These are phyloP conservation scores for Spiraea crenata DNA, from an alignment of 331 rosid genomes.

Conservation along the genomic window DNA sequence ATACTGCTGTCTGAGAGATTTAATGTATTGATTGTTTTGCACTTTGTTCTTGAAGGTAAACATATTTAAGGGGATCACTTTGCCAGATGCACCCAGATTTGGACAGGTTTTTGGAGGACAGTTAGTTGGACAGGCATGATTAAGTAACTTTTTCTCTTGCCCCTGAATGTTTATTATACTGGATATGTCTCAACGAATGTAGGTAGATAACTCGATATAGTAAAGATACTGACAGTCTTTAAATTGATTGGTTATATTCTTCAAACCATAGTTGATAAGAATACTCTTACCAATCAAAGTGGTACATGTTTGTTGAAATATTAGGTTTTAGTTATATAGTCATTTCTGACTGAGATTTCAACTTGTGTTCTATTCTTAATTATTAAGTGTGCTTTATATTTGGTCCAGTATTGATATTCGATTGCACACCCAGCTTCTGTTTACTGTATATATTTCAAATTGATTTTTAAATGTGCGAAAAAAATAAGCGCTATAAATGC, in stretches of 20 bases:
- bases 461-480: too few relatives aligned
- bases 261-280: too few relatives aligned
- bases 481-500: neutral
- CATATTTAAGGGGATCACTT: conserved; percentile 76
- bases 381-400: neutral
- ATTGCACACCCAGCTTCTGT: neutral
- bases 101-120: conserved; percentile 98
- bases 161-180: neutral
- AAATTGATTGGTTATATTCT: neutral
- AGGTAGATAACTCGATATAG: neutral
- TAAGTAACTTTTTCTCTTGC: conserved; percentile 24
- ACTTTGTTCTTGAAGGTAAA: conserved; percentile 48
- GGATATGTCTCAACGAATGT: neutral
- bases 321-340: neutral
- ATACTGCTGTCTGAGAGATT: neutral
- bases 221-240: neutral
- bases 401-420: neutral
- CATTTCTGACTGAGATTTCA: neutral
- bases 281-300: neutral
- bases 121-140: conserved; percentile 85
- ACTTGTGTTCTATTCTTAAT: neutral
- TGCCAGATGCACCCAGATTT: conserved; percentile 73
- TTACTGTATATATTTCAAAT: too few relatives aligned
- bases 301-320: neutral
- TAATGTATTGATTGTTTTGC: neutral